Evolutionary conservation across 106 monocot species (phyloP).

Genomic region (Phalaenopsis aphrodite): DNA sequence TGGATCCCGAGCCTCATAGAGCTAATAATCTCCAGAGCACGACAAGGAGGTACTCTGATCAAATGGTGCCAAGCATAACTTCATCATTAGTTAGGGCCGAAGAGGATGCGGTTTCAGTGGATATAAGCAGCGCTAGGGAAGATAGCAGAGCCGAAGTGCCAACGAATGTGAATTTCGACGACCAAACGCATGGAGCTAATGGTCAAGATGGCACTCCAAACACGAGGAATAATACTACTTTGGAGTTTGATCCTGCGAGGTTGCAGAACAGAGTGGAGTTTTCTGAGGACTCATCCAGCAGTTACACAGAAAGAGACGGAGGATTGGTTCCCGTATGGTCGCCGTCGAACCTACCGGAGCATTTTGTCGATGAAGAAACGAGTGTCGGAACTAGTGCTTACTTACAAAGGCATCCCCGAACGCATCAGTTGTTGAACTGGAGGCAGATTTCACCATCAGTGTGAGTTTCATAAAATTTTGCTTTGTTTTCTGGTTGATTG

Average conservation of each 20-base stretch:
- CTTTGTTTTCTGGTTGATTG: background rate
- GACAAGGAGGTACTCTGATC: slow-evolving; percentile 48
- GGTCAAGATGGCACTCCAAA: background rate
- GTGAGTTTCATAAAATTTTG: slow-evolving; percentile 28
- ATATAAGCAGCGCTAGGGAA: slow-evolving; percentile 15
- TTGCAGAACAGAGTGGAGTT: too few species aligned
- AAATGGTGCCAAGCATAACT: slow-evolving; percentile 89
- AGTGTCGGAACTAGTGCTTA: slow-evolving; percentile 28
- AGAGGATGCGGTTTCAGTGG: slow-evolving; percentile 37
- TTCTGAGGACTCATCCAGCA: slow-evolving; percentile 13
- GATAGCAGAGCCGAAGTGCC: slow-evolving; percentile 74
- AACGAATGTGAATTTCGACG: slow-evolving; percentile 28
- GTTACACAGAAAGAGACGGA: slow-evolving; percentile 62
- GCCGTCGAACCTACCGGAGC: slow-evolving; percentile 44
- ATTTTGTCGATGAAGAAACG: slow-evolving; percentile 10
- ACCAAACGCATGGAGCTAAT: slow-evolving; percentile 12
- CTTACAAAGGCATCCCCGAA: slow-evolving; percentile 44
- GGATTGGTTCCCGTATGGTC: slow-evolving; percentile 91
- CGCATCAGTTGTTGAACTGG: slow-evolving; percentile 69
- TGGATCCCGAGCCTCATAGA: slow-evolving; percentile 35
- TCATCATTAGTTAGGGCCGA: slow-evolving; percentile 53
- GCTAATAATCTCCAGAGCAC: slow-evolving; percentile 12
- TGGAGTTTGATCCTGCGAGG: slow-evolving; percentile 7
- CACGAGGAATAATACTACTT: slow-evolving; percentile 17
- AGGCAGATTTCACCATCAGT: slow-evolving; percentile 65